Evolutionary conservation across 192 early-diverging fungal species (phyloP).

Genomic region (Coemansia asiatica): DNA sequence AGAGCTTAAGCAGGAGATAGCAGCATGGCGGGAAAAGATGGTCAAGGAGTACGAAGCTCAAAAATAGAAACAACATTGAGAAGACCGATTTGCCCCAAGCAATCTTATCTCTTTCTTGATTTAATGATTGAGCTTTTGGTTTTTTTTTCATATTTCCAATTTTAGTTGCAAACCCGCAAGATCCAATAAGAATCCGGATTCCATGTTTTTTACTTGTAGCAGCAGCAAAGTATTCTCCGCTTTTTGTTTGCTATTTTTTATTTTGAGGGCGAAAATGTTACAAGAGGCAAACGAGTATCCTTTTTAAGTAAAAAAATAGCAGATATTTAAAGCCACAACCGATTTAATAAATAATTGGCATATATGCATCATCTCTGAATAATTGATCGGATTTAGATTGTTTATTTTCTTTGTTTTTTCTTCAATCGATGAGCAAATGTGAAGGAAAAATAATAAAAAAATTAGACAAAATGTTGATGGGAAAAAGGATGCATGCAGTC

Average conservation of each 20-base stretch:
- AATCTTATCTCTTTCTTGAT: no score
- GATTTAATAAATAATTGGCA: no score
- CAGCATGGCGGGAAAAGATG: slow-evolving; percentile 38
- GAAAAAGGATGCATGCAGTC: background rate
- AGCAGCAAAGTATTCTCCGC: background rate
- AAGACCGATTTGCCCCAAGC: background rate
- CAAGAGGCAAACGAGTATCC: background rate
- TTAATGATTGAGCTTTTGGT: no score
- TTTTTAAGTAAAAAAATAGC: background rate
- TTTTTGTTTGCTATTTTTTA: background rate
- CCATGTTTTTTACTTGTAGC: background rate
- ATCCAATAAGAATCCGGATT: background rate
- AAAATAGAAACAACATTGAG: background rate
- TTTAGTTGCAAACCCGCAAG: background rate
- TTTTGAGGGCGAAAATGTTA: background rate
- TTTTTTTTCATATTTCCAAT: slow-evolving; percentile 3
- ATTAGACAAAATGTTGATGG: background rate
- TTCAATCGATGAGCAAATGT: background rate
- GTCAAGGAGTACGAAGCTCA: slow-evolving; percentile 14
- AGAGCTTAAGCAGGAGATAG: slow-evolving; percentile 50
- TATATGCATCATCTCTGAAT: no score
- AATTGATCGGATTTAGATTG: no score
- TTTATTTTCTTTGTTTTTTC: no score
- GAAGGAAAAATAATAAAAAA: background rate
- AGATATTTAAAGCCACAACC: no score